phyloP scores from a whole-genome alignment of 495 filamentous ascomycete species.

The Parmelia sp. region DNA sequence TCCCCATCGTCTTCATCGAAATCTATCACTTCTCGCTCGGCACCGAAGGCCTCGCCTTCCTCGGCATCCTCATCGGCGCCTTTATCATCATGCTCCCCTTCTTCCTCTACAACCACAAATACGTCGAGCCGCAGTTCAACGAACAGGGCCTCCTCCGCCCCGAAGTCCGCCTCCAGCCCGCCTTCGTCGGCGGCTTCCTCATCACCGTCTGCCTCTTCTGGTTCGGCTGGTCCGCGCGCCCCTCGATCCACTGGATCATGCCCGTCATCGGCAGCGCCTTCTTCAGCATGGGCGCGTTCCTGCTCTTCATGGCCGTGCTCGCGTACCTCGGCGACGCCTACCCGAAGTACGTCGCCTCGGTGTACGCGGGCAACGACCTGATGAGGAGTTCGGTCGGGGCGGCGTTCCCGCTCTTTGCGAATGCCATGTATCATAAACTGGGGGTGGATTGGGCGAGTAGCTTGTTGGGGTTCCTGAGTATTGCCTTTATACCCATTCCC shows the following conservation, averaged over 20 bases:
- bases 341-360: constrained; percentile 41
- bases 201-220: constrained; percentile 53
- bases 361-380: constrained; percentile 48
- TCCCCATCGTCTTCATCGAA: constrained; percentile 46
- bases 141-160: constrained; percentile 35
- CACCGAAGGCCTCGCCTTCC: constrained; percentile 43
- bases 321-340: constrained; percentile 38
- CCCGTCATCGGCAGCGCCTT: constrained; percentile 47
- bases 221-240: constrained; percentile 49
- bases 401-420: constrained; percentile 46
- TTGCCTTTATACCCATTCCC: constrained; percentile 38
- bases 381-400: constrained; percentile 42
- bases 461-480: constrained; percentile 51
- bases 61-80: constrained; percentile 43
- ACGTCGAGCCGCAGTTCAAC: constrained; percentile 38
- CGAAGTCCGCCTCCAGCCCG: constrained; percentile 40
- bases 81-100: constrained; percentile 39
- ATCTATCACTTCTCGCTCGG: constrained; percentile 46
- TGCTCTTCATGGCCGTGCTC: constrained; percentile 51
- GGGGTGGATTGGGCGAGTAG: constrained; percentile 58
- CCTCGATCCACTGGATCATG: constrained; percentile 46
- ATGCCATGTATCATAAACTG: constrained; percentile 51
- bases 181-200: constrained; percentile 34
- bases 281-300: constrained; percentile 48
- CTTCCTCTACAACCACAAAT: constrained; percentile 40